Evolutionary conservation across 164 flowering plant genomes (phyloP), one percentile per base, ranked within the genome.

Genomic region (Annona cherimola): DNA sequence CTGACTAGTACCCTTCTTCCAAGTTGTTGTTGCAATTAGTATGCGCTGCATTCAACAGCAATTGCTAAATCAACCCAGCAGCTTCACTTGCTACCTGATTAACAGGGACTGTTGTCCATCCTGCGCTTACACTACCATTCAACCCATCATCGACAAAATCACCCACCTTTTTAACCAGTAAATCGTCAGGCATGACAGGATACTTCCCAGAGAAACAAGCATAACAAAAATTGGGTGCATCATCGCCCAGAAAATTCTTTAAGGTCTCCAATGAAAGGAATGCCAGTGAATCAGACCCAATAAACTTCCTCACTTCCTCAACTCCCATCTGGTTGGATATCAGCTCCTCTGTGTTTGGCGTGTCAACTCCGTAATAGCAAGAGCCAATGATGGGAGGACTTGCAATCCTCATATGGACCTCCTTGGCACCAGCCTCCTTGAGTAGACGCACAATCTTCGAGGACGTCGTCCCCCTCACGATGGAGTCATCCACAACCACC

Each of bases 401-500:
- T 0, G 97, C 95, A 50, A 94, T 94, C 79, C 99, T 89, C 97
- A 92, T 92, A 68, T 92, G 97, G 61, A 94, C 96, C 79, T 94
- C 98, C 68, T 86, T 90, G 0, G 97, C 96, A 1, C 99, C 99
- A 2, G 97, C 89, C 63, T 92, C 97, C 80, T 86, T 91, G 3
- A 94, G 9, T 78, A 94, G 60, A 85, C 97, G 81, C 45, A 94
- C 97, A 77, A 94, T 94, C 74, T 90, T 92, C 2, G 95, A 89
- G 8, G 91, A 88, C 0, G 97, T 91, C 2, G 97, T 94, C 26
- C 96, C 97, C 69, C 97, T 87, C 40, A 92, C 97, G 63, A 94
- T 94, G 5, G 99, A 94, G 73, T 94, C 97, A 79, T 94, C 99
- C 73, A 94, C 95, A 18, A 94, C 97, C 63, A 92, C 99, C 26